phyloP scores from a whole-genome alignment of 2,329 filamentous ascomycete genomes.

The Alternaria burnsii region DNA sequence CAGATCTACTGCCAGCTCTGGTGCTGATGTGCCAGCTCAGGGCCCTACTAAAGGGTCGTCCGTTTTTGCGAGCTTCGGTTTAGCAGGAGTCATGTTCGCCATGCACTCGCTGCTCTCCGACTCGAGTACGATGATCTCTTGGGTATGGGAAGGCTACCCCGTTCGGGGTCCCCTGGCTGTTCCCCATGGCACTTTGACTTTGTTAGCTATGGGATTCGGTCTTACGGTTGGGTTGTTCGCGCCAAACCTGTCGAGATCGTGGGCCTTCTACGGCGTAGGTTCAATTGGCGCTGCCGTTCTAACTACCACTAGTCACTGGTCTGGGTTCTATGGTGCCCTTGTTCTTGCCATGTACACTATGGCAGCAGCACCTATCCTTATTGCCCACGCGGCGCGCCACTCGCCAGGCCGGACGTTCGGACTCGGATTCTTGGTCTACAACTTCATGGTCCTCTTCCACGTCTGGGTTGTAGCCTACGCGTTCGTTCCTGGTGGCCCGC shows the following conservation, averaged over 20 bases:
- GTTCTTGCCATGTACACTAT: conserved; percentile 79
- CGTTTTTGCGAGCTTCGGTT: conserved; percentile 75
- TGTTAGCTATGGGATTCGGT: conserved; percentile 86
- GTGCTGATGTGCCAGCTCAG: conserved; percentile 57
- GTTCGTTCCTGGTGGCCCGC: conserved; percentile 91
- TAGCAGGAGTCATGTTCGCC: conserved; percentile 86
- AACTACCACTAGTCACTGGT: conserved; percentile 82
- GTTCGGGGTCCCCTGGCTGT: conserved; percentile 86
- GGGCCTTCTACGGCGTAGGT: conserved; percentile 81
- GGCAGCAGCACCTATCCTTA: conserved; percentile 77
- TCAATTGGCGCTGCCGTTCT: conserved; percentile 80
- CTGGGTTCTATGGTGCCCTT: conserved; percentile 86
- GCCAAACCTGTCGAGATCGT: conserved; percentile 76
- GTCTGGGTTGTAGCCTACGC: conserved; percentile 99
- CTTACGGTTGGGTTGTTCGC: conserved; percentile 77
- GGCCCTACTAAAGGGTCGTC: conserved; percentile 73
- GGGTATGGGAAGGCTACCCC: conserved; percentile 97
- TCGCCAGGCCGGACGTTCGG: conserved; percentile 84
- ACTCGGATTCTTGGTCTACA: conserved; percentile 88
- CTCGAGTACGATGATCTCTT: conserved; percentile 97
- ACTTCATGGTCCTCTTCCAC: conserved; percentile 94
- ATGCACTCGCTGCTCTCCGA: conserved; percentile 94
- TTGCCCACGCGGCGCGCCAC: conserved; percentile 78
- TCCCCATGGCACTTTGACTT: conserved; percentile 88
- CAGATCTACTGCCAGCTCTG: conserved; percentile 63